A percentile compares a stretch with the other conserved stretches of the same genome.
Evolutionary conservation across 768 basidiomycete genomes (phyloP).

Genomic region (Fomitopsis serialis): DNA sequence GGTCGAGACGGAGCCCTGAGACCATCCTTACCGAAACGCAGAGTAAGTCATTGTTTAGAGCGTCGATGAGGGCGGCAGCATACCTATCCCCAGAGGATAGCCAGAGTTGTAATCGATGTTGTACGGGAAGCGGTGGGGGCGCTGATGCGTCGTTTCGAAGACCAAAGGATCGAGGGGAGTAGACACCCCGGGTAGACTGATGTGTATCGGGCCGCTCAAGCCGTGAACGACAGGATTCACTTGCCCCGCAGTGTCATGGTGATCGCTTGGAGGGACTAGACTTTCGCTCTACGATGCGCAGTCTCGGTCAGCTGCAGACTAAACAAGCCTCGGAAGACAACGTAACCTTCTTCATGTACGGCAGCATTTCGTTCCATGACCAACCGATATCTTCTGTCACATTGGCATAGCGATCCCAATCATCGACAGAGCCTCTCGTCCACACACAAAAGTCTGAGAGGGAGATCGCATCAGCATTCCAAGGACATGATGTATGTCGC

Average conservation of each 20-base stretch:
- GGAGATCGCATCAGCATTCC: neutral
- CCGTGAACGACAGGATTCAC: constrained; percentile 20
- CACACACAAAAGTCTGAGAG: constrained; percentile 21
- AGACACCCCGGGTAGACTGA: constrained; percentile 12
- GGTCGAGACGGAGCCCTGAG: constrained; percentile 6
- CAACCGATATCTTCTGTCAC: constrained; percentile 23
- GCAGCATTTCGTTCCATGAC: constrained; percentile 19
- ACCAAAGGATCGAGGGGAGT: constrained; percentile 1
- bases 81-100: constrained; percentile 35
- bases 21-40: constrained; percentile 8
- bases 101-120: constrained; percentile 41
- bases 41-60: too few relatives aligned
- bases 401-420: constrained; percentile 20
- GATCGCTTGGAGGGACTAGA: constrained; percentile 16
- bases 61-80: constrained; percentile 2
- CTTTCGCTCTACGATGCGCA: constrained; percentile 13
- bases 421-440: constrained; percentile 21
- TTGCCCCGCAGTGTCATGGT: constrained; percentile 18
- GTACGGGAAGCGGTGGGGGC: constrained; percentile 33
- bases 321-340: too few relatives aligned
- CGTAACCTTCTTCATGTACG: constrained; percentile 20
- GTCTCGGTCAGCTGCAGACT: too few relatives aligned
- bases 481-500: neutral
- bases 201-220: constrained; percentile 12
- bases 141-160: constrained; percentile 31